phyloP scores from a whole-genome alignment of 345 rosid species.

The Bruguiera sexangula region DNA sequence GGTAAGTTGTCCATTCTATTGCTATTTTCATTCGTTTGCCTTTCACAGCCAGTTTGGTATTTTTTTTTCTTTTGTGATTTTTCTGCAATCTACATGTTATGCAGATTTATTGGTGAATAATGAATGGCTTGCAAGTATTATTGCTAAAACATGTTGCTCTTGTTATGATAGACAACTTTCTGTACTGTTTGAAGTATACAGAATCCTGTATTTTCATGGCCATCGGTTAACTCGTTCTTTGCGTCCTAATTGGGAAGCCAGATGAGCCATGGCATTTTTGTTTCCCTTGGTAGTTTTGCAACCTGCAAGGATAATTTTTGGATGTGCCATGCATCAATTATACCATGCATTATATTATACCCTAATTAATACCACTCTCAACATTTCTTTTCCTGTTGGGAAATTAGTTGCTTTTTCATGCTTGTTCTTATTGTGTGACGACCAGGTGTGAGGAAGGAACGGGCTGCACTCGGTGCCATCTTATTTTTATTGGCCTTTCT shows the following conservation, averaged over 20 bases:
- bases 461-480: conserved; percentile 88
- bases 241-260: no score
- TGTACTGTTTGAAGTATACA: no score
- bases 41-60: background rate
- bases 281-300: no score
- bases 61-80: background rate
- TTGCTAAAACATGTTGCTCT: no score
- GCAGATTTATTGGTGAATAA: background rate
- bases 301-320: no score
- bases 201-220: no score
- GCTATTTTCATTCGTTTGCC: background rate
- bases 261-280: no score
- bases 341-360: no score
- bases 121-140: background rate
- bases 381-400: background rate
- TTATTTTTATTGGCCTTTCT: conserved; percentile 82
- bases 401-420: background rate
- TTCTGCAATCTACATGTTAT: background rate
- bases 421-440: background rate
- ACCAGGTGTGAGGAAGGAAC: conserved; percentile 83
- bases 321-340: no score
- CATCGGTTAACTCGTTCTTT: no score
- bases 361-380: no score
- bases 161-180: no score
- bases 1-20: conserved; percentile 44